Conservation (phyloP, 2,329 filamentous ascomycete genomes). For the Leptographium radiaticola region DNA sequence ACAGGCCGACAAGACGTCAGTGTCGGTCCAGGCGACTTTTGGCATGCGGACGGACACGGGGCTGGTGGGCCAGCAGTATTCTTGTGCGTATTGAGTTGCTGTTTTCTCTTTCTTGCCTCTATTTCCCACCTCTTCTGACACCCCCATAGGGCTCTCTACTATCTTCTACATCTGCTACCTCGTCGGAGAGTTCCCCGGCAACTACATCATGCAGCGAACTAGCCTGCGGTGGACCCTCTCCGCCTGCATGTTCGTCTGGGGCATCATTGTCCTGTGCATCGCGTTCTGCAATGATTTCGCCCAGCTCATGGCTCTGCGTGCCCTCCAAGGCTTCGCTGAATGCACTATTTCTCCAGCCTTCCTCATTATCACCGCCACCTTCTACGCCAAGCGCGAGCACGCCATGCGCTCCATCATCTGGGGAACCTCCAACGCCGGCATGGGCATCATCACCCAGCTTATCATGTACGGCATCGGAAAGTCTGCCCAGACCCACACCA, state of each 20-base stretch:
- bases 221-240: slow-evolving; percentile 15
- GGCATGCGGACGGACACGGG: slow-evolving; percentile 19
- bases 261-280: slow-evolving; percentile 22
- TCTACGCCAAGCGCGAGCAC: slow-evolving; percentile 22
- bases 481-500: not conserved
- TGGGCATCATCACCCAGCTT: slow-evolving; percentile 9
- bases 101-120: not conserved
- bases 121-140: not conserved
- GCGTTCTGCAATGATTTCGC: slow-evolving; percentile 25
- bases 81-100: slow-evolving; percentile 14
- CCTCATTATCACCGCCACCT: slow-evolving; percentile 23
- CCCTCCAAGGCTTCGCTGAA: slow-evolving; percentile 26
- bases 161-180: slow-evolving; percentile 22
- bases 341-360: slow-evolving; percentile 24
- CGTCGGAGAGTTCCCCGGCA: slow-evolving; percentile 19
- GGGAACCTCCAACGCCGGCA: slow-evolving; percentile 16
- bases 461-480: slow-evolving; percentile 16
- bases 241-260: slow-evolving; percentile 18
- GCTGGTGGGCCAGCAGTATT: slow-evolving; percentile 15
- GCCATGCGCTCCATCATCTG: slow-evolving; percentile 22
- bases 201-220: slow-evolving; percentile 17
- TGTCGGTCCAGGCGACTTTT: slow-evolving; percentile 25
- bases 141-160: slow-evolving; percentile 17
- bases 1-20: slow-evolving; percentile 32
- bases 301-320: slow-evolving; percentile 21